Conservation (phyloP, 768 basidiomycete species). For the Suillus subluteus region DNA sequence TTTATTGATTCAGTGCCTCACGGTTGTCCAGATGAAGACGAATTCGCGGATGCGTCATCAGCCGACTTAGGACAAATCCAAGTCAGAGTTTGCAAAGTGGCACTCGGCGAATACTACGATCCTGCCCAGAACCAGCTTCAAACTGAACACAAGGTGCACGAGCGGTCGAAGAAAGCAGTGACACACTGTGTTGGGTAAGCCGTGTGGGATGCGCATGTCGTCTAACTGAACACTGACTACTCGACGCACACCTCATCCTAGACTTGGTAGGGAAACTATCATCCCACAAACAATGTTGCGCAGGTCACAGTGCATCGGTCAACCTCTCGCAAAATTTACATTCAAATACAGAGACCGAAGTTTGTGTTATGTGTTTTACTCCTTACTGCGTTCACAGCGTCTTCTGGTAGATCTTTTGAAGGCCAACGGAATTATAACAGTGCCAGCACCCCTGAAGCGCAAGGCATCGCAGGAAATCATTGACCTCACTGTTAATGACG, state of each 20-base stretch:
- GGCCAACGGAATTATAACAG: constrained; percentile 31
- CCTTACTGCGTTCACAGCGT: neutral
- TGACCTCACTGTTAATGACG: constrained; percentile 23
- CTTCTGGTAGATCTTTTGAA: constrained; percentile 27
- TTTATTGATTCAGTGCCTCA: constrained; percentile 13
- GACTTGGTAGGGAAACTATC: constrained; percentile 28
- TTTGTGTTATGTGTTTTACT: constrained; percentile 17
- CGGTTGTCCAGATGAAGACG: constrained; percentile 29
- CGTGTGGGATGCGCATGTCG: constrained; percentile 25
- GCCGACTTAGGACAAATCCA: constrained; percentile 11
- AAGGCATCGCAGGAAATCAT: constrained; percentile 19
- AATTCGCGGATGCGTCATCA: constrained; percentile 21
- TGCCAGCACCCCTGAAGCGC: constrained; percentile 12
- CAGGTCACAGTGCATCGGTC: neutral
- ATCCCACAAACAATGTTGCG: neutral
- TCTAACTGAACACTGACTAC: neutral
- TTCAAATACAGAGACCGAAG: constrained; percentile 35
- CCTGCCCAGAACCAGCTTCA: neutral
- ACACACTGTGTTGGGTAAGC: constrained; percentile 32
- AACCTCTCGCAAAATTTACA: constrained; percentile 29
- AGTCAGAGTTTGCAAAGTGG: neutral
- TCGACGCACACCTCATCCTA: constrained; percentile 8
- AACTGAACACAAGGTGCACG: constrained; percentile 29
- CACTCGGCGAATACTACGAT: neutral
- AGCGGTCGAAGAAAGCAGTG: constrained; percentile 35